Conservation (phyloP, 106 monocot species). For the Acorus gramineus region DNA sequence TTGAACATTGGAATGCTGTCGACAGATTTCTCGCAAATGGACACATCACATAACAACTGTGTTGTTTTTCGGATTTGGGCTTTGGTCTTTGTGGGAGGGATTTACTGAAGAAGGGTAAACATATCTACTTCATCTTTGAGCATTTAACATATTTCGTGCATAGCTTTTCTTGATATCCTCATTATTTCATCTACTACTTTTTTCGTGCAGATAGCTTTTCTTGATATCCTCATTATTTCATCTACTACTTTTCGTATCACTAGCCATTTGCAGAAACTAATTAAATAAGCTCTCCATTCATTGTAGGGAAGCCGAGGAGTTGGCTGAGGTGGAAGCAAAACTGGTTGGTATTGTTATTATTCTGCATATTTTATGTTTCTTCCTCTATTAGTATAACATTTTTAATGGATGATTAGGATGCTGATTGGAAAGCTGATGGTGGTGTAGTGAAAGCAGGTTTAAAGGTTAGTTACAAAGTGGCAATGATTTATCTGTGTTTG, state of each 20-base stretch:
- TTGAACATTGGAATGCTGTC: conserved; percentile 3
- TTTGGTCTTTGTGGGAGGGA: conserved; percentile 96
- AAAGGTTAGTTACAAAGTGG: conserved; percentile 31
- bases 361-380: not conserved
- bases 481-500: not conserved
- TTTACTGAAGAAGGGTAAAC: conserved; percentile 61
- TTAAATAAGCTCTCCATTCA: too few species aligned
- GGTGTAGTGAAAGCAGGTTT: conserved; percentile 35
- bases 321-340: conserved; percentile 89
- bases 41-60: conserved; percentile 80
- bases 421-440: conserved; percentile 47
- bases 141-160: not conserved
- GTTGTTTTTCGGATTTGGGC: conserved; percentile 80
- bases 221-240: not conserved
- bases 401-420: conserved; percentile 37
- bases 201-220: not conserved
- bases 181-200: not conserved
- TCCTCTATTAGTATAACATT: not conserved
- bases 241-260: too few species aligned
- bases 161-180: conserved; percentile 7
- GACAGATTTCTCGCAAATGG: conserved; percentile 86
- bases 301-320: conserved; percentile 71
- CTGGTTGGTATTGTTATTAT: conserved; percentile 42
- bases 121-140: not conserved
- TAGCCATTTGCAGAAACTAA: too few species aligned